These are phyloP conservation scores for Mycena polygramma DNA, from an alignment of 768 basidiomycete species.

Conservation along the genomic window DNA sequence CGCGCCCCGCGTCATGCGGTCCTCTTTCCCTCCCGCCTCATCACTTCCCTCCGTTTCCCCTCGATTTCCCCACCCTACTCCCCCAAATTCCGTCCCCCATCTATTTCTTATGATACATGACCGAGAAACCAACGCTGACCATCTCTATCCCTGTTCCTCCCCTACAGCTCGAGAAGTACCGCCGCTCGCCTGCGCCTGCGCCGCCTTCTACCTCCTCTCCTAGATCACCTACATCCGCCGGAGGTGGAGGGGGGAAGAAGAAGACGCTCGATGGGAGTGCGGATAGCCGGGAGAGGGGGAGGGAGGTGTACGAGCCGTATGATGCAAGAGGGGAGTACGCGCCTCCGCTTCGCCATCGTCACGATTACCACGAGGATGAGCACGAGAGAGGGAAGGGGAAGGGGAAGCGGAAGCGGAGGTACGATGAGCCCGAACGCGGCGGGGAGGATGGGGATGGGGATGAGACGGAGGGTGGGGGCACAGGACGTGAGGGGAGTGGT, in stretches of 20 bases:
- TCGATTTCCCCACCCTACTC: too few relatives aligned
- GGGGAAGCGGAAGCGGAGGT: constrained; percentile 31
- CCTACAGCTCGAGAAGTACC: constrained; percentile 38
- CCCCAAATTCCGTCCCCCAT: too few relatives aligned
- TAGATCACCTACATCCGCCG: constrained; percentile 15
- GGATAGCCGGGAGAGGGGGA: neutral
- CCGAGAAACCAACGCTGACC: too few relatives aligned
- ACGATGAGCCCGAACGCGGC: constrained; percentile 7
- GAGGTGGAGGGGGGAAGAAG: neutral
- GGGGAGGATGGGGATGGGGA: constrained; percentile 28
- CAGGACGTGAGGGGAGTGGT: too few relatives aligned
- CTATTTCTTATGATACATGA: too few relatives aligned
- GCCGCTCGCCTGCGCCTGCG: constrained; percentile 6
- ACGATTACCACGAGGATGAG: too few relatives aligned
- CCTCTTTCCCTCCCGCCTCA: too few relatives aligned
- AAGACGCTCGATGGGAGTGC: constrained; percentile 23
- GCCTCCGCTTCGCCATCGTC: too few relatives aligned
- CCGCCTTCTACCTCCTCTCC: constrained; percentile 31
- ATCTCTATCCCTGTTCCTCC: neutral
- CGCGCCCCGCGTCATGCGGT: too few relatives aligned
- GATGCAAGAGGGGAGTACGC: constrained; percentile 11
- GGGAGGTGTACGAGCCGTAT: neutral
- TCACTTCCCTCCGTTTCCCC: too few relatives aligned
- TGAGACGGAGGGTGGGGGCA: constrained; percentile 38
- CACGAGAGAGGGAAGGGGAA: too few relatives aligned